These are phyloP conservation scores for Solanum sejunctum DNA, from an alignment of 257 asterid species.

Conservation along the genomic window DNA sequence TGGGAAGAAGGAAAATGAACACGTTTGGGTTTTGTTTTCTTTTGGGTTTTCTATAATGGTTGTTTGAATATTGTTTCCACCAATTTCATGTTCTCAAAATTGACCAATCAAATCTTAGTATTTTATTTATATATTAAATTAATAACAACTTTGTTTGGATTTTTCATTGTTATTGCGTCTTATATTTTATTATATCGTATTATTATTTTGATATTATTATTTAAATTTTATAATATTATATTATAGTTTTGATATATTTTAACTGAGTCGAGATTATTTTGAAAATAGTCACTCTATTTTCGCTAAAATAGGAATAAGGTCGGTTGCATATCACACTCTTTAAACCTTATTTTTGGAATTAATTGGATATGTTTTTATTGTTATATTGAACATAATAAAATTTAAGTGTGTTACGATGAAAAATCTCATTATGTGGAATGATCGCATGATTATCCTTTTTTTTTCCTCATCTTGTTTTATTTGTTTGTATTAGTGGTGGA, in stretches of 20 bases:
- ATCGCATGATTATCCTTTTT: not conserved
- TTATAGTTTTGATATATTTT: too few relatives aligned
- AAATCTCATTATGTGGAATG: not conserved
- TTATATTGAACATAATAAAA: not conserved
- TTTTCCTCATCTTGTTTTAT: not conserved
- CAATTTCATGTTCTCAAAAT: slow-evolving; percentile 21
- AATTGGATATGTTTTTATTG: too few relatives aligned
- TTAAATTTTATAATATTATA: too few relatives aligned
- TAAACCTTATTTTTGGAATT: too few relatives aligned
- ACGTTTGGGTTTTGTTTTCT: not conserved
- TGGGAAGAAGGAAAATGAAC: not conserved
- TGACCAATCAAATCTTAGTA: not conserved
- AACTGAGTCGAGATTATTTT: too few relatives aligned
- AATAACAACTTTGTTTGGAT: not conserved
- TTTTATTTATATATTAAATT: not conserved
- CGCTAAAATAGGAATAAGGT: too few relatives aligned
- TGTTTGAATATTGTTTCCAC: slow-evolving; percentile 18
- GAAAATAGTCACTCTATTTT: too few relatives aligned
- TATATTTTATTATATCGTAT: not conserved
- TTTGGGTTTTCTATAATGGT: not conserved
- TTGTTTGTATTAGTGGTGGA: too few relatives aligned
- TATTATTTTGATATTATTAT: not conserved
- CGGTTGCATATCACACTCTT: too few relatives aligned
- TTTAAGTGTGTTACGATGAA: not conserved
- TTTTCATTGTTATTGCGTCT: too few relatives aligned